Conservation (phyloP, 2,329 filamentous ascomycete genomes). For the Phoma sp. region DNA sequence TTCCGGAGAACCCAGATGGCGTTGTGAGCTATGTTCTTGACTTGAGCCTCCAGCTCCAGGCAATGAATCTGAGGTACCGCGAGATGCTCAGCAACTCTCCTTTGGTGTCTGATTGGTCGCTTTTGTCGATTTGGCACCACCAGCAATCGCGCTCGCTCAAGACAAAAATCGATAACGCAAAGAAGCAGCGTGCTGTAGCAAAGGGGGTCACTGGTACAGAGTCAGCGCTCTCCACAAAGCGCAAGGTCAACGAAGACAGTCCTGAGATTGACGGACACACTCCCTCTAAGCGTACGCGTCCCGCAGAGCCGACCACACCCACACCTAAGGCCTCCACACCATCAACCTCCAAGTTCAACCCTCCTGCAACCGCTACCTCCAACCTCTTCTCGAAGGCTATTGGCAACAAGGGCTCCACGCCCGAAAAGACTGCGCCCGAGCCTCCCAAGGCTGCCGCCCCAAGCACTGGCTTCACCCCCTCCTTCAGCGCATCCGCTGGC, state of each 20-base stretch:
- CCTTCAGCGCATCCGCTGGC: slow-evolving; percentile 16
- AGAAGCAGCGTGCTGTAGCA: slow-evolving; percentile 36
- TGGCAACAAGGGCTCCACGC: slow-evolving; percentile 24
- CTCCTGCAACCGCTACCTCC: slow-evolving; percentile 30
- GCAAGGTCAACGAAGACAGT: slow-evolving; percentile 31
- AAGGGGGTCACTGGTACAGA: slow-evolving; percentile 43
- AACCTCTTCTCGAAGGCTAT: slow-evolving; percentile 35
- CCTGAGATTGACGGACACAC: slow-evolving; percentile 23
- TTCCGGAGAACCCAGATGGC: slow-evolving; percentile 18
- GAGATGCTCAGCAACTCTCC: slow-evolving; percentile 33
- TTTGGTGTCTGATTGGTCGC: slow-evolving; percentile 37
- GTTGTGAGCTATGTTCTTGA: slow-evolving; percentile 25
- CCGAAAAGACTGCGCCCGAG: slow-evolving; percentile 22
- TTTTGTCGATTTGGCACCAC: slow-evolving; percentile 40
- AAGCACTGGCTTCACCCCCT: slow-evolving; percentile 23
- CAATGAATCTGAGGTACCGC: slow-evolving; percentile 39
- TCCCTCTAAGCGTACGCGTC: slow-evolving; percentile 36
- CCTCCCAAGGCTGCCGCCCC: slow-evolving; percentile 17
- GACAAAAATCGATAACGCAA: slow-evolving; percentile 36
- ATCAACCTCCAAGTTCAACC: slow-evolving; percentile 21
- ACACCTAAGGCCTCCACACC: slow-evolving; percentile 24
- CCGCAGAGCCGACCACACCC: slow-evolving; percentile 26
- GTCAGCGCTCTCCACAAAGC: slow-evolving; percentile 42
- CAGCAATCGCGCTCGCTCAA: slow-evolving; percentile 35
- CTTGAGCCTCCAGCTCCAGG: slow-evolving; percentile 29